Evolutionary conservation across 768 basidiomycete species (phyloP).

Genomic region (Lanmaoa rubissima): DNA sequence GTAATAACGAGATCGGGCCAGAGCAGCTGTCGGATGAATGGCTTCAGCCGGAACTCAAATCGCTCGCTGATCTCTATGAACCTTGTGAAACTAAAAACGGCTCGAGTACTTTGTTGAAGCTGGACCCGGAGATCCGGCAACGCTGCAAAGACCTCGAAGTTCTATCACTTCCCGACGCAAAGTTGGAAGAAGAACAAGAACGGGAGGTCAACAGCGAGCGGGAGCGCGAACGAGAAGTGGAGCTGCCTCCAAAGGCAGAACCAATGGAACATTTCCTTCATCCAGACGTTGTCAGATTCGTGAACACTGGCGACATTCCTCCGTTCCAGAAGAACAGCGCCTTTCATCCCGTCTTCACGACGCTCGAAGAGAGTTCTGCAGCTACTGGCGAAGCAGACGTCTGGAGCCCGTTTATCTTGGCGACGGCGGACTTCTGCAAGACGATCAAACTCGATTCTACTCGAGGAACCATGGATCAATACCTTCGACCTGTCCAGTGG

Average conservation of each 20-base stretch:
- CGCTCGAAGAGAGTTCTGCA: constrained; percentile 1
- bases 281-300: constrained; percentile 15
- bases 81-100: neutral
- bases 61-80: constrained; percentile 35
- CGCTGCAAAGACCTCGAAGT: constrained; percentile 13
- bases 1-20: neutral
- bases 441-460: constrained; percentile 1
- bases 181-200: constrained; percentile 44
- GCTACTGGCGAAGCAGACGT: constrained; percentile 15
- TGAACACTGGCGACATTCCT: constrained; percentile 27
- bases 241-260: constrained; percentile 31
- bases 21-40: constrained; percentile 23
- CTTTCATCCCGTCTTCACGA: constrained; percentile 19
- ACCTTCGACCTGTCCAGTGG: constrained; percentile 25
- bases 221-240: constrained; percentile 38
- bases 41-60: constrained; percentile 38
- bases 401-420: constrained; percentile 14
- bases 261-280: constrained; percentile 18
- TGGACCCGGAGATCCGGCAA: constrained; percentile 1
- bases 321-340: neutral
- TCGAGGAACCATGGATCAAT: constrained; percentile 4
- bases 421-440: constrained; percentile 8
- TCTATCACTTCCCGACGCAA: constrained; percentile 3
- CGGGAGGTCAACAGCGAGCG: constrained; percentile 42
- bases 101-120: neutral